A percentile compares a stretch with the other conserved stretches of the same genome.
phyloP scores from a whole-genome alignment of 371 early-diverging fungal genomes.

The Entomophthora muscae region DNA sequence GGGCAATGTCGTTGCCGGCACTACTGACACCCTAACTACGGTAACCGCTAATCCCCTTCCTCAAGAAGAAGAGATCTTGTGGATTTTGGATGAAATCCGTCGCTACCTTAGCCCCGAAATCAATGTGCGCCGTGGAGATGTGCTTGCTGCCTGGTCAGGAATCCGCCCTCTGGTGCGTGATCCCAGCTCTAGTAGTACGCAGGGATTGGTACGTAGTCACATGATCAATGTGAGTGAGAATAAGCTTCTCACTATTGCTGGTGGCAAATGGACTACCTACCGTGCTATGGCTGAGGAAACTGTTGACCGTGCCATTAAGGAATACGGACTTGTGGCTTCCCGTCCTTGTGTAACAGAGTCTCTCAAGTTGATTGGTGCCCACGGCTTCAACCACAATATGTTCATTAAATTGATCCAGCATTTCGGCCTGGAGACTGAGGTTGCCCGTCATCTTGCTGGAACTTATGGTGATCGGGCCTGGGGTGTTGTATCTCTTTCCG shows the following conservation, averaged over 20 bases:
- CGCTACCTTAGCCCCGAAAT: slow-evolving; percentile 74
- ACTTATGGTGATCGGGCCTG: slow-evolving; percentile 94
- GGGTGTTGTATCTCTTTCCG: slow-evolving; percentile 67
- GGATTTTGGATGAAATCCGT: slow-evolving; percentile 89
- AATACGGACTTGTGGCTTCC: slow-evolving; percentile 25
- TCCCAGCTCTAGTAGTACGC: slow-evolving; percentile 78
- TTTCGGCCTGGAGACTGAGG: slow-evolving; percentile 83
- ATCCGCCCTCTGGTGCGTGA: slow-evolving; percentile 98
- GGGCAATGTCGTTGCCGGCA: slow-evolving; percentile 94
- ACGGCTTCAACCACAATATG: slow-evolving; percentile 74
- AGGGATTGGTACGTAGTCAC: slow-evolving; percentile 91
- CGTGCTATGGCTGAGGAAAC: slow-evolving; percentile 98
- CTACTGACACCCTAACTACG: slow-evolving; percentile 84
- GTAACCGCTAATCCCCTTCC: slow-evolving; percentile 72
- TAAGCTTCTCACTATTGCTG: slow-evolving; percentile 90
- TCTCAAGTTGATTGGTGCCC: slow-evolving; percentile 69
- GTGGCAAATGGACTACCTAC: slow-evolving; percentile 99
- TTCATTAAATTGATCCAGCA: slow-evolving; percentile 80
- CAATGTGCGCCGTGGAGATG: slow-evolving; percentile 88
- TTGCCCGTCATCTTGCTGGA: slow-evolving; percentile 80
- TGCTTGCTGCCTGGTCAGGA: slow-evolving; percentile 96
- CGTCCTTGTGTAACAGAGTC: slow-evolving; percentile 55
- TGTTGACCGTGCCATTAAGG: slow-evolving; percentile 73
- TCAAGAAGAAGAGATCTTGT: slow-evolving; percentile 84
- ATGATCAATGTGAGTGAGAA: slow-evolving; percentile 74